Conservation (phyloP, 176 grass and related monocot genomes). For the Calamus simplicifolius region DNA sequence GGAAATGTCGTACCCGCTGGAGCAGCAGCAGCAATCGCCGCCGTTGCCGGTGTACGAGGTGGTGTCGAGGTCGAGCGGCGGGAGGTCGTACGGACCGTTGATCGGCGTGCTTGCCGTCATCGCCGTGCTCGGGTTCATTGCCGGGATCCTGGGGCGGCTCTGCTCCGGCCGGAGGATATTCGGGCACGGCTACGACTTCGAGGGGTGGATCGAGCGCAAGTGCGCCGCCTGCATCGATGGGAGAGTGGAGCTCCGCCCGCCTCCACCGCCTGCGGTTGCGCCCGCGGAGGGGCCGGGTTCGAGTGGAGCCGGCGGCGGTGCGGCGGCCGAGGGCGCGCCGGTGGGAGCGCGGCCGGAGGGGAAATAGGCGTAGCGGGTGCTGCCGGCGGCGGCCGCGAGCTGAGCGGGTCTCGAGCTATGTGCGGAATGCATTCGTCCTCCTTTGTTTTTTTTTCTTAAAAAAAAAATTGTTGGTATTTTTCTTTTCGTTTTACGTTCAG, state of each 20-base stretch:
- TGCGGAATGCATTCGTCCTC: too few species aligned
- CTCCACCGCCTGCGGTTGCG: neutral
- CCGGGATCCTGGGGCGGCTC: conserved; percentile 28
- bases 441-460: too few species aligned
- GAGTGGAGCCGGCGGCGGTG: too few species aligned
- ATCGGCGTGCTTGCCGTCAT: conserved; percentile 27
- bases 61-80: neutral
- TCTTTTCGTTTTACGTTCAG: too few species aligned
- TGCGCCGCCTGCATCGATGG: conserved; percentile 37
- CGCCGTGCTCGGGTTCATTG: conserved; percentile 25
- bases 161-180: conserved; percentile 27
- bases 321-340: too few species aligned
- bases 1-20: neutral
- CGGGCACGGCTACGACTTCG: conserved; percentile 31
- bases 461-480: too few species aligned
- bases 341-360: too few species aligned
- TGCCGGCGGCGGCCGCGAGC: too few species aligned
- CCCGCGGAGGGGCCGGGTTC: neutral
- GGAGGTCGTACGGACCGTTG: conserved; percentile 14
- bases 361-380: too few species aligned
- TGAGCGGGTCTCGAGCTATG: too few species aligned
- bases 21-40: conserved; percentile 3
- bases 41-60: neutral
- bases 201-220: conserved; percentile 34
- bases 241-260: conserved; percentile 4